Evolutionary conservation across 2,329 filamentous ascomycete species (phyloP).

Genomic region (Colletotrichum trifolii): DNA sequence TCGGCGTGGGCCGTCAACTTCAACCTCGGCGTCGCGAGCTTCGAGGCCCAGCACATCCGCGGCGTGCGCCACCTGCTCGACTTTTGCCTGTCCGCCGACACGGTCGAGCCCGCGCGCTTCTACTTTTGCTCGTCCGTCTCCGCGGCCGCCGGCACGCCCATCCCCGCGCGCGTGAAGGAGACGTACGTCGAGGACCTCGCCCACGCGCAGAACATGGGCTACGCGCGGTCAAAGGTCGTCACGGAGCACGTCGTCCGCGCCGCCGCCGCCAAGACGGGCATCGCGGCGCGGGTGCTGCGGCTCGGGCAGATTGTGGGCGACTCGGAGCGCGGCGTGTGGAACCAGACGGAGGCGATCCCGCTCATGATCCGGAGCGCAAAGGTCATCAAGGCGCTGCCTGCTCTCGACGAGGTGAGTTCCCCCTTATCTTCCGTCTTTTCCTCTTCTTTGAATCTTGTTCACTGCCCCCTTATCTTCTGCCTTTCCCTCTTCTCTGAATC

Average conservation of each 20-base stretch:
- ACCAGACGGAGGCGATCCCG: slow-evolving; percentile 60
- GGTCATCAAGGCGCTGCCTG: slow-evolving; percentile 58
- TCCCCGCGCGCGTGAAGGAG: slow-evolving; percentile 50
- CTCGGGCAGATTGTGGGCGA: slow-evolving; percentile 61
- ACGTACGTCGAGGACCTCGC: slow-evolving; percentile 45
- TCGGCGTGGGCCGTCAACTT: slow-evolving; percentile 67
- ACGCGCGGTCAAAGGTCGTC: slow-evolving; percentile 61
- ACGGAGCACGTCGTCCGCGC: slow-evolving; percentile 55
- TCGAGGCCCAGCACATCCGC: slow-evolving; percentile 57
- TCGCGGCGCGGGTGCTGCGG: slow-evolving; percentile 51
- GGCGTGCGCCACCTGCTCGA: slow-evolving; percentile 58
- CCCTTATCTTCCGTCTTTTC: neutral
- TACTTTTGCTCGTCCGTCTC: slow-evolving; percentile 59
- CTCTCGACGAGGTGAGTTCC: slow-evolving; percentile 48
- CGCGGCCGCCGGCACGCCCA: slow-evolving; percentile 51
- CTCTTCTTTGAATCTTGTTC: neutral
- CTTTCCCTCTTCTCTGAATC: no score
- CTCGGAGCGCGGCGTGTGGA: slow-evolving; percentile 58
- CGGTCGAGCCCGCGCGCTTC: slow-evolving; percentile 49
- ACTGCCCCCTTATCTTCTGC: no score
- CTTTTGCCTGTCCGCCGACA: slow-evolving; percentile 49
- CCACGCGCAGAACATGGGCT: slow-evolving; percentile 61
- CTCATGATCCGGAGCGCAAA: slow-evolving; percentile 58
- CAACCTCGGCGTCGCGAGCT: slow-evolving; percentile 59
- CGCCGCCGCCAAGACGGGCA: slow-evolving; percentile 44